Conservation (phyloP, 1,284 basidiomycete genomes). For the Coniophora puteana region DNA sequence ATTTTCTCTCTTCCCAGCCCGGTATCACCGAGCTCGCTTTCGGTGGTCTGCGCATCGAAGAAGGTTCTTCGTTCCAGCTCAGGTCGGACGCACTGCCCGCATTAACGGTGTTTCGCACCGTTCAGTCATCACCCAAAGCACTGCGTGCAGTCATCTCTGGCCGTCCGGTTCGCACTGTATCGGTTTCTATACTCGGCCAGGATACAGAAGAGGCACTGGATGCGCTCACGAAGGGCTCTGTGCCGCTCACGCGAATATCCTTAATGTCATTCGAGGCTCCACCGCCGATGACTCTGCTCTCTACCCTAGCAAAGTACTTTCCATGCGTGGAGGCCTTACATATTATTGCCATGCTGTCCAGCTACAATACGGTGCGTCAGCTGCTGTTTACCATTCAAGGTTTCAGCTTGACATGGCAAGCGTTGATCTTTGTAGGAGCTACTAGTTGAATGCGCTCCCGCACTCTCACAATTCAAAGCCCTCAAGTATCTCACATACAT, state of each 20-base stretch:
- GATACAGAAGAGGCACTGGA: constrained; percentile 36
- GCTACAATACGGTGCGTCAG: constrained; percentile 38
- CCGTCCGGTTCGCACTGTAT: constrained; percentile 48
- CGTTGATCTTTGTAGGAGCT: constrained; percentile 20
- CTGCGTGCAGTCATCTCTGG: constrained; percentile 43
- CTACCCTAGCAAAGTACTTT: constrained; percentile 42
- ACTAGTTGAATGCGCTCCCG: constrained; percentile 23
- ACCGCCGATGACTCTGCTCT: constrained; percentile 38
- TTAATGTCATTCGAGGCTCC: constrained; percentile 53
- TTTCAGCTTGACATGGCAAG: not conserved
- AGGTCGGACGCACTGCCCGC: constrained; percentile 40
- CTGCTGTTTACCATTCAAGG: not conserved
- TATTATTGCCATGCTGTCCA: constrained; percentile 45
- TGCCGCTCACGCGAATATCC: constrained; percentile 45
- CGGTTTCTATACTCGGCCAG: constrained; percentile 48
- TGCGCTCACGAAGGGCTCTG: constrained; percentile 36
- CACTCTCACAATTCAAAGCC: constrained; percentile 27
- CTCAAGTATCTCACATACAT: constrained; percentile 41
- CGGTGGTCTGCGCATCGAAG: constrained; percentile 36
- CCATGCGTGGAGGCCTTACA: constrained; percentile 52
- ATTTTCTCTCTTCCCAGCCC: constrained; percentile 50
- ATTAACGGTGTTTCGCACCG: constrained; percentile 47
- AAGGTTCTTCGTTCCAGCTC: constrained; percentile 37
- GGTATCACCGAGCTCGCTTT: constrained; percentile 48
- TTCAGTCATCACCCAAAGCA: constrained; percentile 44